These are phyloP conservation scores for Beauveria pseudobassiana DNA, from an alignment of 2,329 filamentous ascomycete species.

Conservation along the genomic window DNA sequence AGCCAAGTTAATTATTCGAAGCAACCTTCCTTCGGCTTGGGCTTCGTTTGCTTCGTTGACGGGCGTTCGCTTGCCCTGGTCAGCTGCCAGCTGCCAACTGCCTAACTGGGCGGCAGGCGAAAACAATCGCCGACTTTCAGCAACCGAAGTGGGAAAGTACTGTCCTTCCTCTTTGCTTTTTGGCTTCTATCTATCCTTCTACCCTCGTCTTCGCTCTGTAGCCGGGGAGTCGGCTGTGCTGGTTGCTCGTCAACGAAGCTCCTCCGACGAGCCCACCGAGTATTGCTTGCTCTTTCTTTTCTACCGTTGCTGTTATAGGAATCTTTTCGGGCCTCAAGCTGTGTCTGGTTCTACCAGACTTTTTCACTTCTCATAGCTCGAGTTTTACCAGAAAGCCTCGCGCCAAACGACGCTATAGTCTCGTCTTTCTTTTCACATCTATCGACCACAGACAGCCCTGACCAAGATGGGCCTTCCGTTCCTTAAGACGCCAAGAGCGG, in stretches of 20 bases:
- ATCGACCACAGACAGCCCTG: neutral
- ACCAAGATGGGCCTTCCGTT: neutral
- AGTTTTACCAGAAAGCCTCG: neutral
- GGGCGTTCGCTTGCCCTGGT: neutral
- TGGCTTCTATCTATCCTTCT: neutral
- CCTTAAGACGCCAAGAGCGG: neutral
- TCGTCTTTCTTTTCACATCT: neutral
- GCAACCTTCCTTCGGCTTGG: neutral
- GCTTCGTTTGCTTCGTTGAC: neutral
- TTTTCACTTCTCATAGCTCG: neutral
- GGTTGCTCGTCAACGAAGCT: neutral
- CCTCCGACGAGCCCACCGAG: neutral
- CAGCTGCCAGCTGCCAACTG: neutral
- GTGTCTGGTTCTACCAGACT: neutral
- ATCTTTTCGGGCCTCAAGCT: too few relatives aligned
- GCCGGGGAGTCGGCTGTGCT: neutral
- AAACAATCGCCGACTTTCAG: neutral
- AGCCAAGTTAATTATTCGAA: neutral
- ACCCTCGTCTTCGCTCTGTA: neutral
- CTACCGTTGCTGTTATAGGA: neutral
- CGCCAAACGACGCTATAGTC: neutral
- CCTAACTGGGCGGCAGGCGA: neutral
- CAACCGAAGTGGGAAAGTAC: neutral
- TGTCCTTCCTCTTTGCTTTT: neutral
- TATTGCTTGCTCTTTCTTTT: neutral